Conservation (phyloP, 306 rosid genomes). For the Sophora flavescens region DNA sequence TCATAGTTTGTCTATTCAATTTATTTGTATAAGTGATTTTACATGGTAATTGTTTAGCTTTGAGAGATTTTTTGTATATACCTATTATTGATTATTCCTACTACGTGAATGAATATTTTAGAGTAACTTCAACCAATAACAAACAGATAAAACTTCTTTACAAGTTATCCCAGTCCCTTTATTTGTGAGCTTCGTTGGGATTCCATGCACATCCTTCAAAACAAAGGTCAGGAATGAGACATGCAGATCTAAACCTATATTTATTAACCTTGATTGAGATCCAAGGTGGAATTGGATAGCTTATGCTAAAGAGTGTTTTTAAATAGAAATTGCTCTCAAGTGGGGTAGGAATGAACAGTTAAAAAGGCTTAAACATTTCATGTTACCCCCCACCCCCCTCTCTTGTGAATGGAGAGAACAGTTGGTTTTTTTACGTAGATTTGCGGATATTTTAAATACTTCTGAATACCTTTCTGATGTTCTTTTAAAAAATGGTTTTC, state of each 20-base stretch:
- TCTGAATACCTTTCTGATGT: too few relatives aligned
- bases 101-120: not conserved
- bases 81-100: not conserved
- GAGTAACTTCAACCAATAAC: not conserved
- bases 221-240: constrained; percentile 27
- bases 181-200: constrained; percentile 10
- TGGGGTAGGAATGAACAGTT: constrained; percentile 31
- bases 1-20: not conserved
- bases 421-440: constrained; percentile 14
- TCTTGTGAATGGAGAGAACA: not conserved
- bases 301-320: constrained; percentile 12
- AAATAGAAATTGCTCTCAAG: not conserved
- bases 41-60: constrained; percentile 6
- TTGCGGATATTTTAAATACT: too few relatives aligned
- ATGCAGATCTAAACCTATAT: not conserved
- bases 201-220: constrained; percentile 12
- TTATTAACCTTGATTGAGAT: not conserved
- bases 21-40: not conserved
- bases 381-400: not conserved
- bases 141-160: not conserved
- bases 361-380: not conserved
- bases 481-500: too few relatives aligned
- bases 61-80: not conserved
- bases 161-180: not conserved
- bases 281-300: constrained; percentile 3